Percentiles rank a stretch among this genome's conserved stretches.
Evolutionary conservation across 2,329 filamentous ascomycete genomes (phyloP).

Genomic region (Sodiomyces alkalinus): DNA sequence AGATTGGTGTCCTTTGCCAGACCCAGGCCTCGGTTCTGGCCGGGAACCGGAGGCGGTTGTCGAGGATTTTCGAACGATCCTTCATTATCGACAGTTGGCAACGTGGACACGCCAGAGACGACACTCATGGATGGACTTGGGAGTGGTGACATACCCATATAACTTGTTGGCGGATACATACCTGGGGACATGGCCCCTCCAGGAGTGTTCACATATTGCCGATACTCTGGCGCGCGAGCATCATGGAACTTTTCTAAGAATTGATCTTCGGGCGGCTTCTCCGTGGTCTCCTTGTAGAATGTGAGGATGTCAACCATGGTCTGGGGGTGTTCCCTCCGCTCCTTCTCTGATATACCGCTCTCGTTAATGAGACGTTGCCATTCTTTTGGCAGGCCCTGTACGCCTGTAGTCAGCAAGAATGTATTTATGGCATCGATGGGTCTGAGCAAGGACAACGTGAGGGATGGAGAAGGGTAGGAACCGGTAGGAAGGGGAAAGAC

Average conservation of each 20-base stretch:
- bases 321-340: conserved; percentile 89
- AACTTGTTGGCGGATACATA: conserved; percentile 38
- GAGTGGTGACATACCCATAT: conserved; percentile 40
- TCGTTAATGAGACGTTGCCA: conserved; percentile 94
- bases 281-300: conserved; percentile 92
- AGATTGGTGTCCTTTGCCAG: conserved; percentile 42
- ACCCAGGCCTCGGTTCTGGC: conserved; percentile 27
- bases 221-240: conserved; percentile 46
- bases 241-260: conserved; percentile 95
- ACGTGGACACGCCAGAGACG: too few species aligned
- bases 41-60: conserved; percentile 77
- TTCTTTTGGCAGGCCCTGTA: conserved; percentile 82
- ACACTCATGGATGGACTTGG: conserved; percentile 66
- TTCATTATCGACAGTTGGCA: conserved; percentile 71
- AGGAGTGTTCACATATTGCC: conserved; percentile 26
- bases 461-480: conserved; percentile 2
- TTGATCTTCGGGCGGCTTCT: conserved; percentile 65
- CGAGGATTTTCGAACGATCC: conserved; percentile 96
- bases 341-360: conserved; percentile 90
- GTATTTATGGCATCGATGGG: too few species aligned
- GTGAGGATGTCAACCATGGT: conserved; percentile 90
- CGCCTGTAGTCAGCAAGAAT: conserved; percentile 8
- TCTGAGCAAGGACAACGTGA: conserved; percentile 4
- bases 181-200: conserved; percentile 33
- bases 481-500: conserved; percentile 4